A percentile compares a stretch with the other conserved stretches of the same genome.
Conservation (phyloP, 2,329 filamentous ascomycete species). For the Nakataea oryzae region DNA sequence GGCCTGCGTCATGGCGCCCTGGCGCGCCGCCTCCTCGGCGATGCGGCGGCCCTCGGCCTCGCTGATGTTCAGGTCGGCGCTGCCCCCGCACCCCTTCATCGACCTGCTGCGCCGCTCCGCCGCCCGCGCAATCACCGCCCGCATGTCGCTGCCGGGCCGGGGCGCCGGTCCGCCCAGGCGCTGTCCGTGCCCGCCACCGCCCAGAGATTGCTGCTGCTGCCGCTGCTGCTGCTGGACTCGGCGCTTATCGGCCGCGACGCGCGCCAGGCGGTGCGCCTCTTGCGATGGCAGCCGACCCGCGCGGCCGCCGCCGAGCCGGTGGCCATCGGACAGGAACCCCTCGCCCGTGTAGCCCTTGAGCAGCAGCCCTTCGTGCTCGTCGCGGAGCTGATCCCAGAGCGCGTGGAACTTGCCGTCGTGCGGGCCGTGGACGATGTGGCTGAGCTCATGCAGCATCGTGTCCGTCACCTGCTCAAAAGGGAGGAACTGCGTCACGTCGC, state of each 20-base stretch:
- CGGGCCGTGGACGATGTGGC: conserved; percentile 76
- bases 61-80: conserved; percentile 60
- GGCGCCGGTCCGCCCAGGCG: conserved; percentile 55
- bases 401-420: conserved; percentile 77
- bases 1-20: conserved; percentile 72
- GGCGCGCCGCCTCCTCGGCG: conserved; percentile 50
- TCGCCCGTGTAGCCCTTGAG: conserved; percentile 85
- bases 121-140: conserved; percentile 61
- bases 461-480: conserved; percentile 72
- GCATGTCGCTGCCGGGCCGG: conserved; percentile 53
- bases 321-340: conserved; percentile 70
- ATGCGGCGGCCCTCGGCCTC: conserved; percentile 57
- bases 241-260: conserved; percentile 64
- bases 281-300: conserved; percentile 44
- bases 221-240: conserved; percentile 22
- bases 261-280: conserved; percentile 66
- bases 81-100: conserved; percentile 60
- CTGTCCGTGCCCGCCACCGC: conserved; percentile 56
- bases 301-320: conserved; percentile 56
- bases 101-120: conserved; percentile 57
- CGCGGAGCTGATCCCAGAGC: conserved; percentile 80
- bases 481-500: conserved; percentile 67
- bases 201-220: conserved; percentile 20
- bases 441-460: conserved; percentile 89
- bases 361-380: conserved; percentile 68